phyloP scores from a whole-genome alignment of 352 stramenopile species.

The Aphanomyces astaci region DNA sequence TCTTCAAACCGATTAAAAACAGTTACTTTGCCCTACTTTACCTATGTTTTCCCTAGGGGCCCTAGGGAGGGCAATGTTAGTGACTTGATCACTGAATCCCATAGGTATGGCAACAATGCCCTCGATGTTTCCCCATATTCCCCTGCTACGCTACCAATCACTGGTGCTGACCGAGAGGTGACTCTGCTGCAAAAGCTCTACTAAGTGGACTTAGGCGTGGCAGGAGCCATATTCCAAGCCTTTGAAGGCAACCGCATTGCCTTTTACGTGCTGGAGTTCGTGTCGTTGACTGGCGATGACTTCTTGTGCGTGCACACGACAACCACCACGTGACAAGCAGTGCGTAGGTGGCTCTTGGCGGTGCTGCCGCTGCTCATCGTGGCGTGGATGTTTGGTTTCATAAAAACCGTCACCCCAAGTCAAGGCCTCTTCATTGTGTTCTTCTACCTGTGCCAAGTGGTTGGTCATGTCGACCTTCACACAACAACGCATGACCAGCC shows the following conservation, averaged over 20 bases:
- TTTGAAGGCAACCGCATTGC: not conserved
- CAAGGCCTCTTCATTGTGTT: constrained; percentile 33
- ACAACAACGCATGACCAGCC: too few relatives aligned
- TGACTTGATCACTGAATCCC: too few relatives aligned
- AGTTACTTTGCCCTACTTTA: too few relatives aligned
- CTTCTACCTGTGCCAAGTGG: constrained; percentile 52
- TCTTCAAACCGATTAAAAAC: too few relatives aligned
- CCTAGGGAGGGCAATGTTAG: too few relatives aligned
- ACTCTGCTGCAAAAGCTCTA: constrained; percentile 51
- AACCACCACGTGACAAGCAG: not conserved
- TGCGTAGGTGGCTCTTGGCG: constrained; percentile 45
- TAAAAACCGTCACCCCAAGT: constrained; percentile 29
- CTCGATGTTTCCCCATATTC: too few relatives aligned
- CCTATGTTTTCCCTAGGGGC: too few relatives aligned
- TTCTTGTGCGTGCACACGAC: constrained; percentile 47
- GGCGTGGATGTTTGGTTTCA: constrained; percentile 31
- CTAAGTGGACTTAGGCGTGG: constrained; percentile 50
- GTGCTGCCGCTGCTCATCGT: constrained; percentile 40
- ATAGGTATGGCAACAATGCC: too few relatives aligned
- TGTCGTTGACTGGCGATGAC: constrained; percentile 73
- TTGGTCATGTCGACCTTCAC: too few relatives aligned
- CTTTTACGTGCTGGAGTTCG: constrained; percentile 34
- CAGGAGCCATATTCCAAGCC: not conserved
- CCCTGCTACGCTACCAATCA: too few relatives aligned
- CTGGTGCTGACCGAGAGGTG: constrained; percentile 29